Percentiles rank a stretch among this genome's conserved stretches.
These are phyloP conservation scores for Fusarium virguliforme DNA, from an alignment of 2,329 filamentous ascomycete genomes.

Conservation along the genomic window DNA sequence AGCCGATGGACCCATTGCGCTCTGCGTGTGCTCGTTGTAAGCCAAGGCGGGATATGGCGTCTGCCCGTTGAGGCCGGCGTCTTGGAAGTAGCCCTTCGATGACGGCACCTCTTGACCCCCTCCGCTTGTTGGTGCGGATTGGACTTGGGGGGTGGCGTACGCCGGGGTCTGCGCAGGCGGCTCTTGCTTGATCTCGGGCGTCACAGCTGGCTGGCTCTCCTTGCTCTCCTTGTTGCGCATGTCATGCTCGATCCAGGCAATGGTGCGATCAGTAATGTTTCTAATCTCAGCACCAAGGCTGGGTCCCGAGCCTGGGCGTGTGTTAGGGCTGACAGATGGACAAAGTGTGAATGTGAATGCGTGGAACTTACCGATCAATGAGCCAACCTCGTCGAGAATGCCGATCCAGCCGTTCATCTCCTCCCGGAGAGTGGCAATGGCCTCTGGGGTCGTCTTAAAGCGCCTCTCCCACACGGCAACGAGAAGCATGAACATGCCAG, in stretches of 20 bases:
- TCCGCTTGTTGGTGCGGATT: slow-evolving; percentile 30
- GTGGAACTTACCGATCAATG: slow-evolving; percentile 73
- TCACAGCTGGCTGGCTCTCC: slow-evolving; percentile 31
- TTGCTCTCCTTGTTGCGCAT: slow-evolving; percentile 58
- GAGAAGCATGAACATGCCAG: slow-evolving; percentile 80
- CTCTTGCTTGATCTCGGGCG: slow-evolving; percentile 59
- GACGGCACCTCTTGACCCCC: slow-evolving; percentile 42
- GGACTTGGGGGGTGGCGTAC: slow-evolving; percentile 37
- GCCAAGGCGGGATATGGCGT: slow-evolving; percentile 53
- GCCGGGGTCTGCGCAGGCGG: slow-evolving; percentile 46
- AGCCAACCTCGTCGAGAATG: slow-evolving; percentile 77
- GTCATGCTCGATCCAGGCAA: slow-evolving; percentile 68
- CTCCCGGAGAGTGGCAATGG: slow-evolving; percentile 72
- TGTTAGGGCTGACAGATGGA: slow-evolving; percentile 36
- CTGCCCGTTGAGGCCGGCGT: slow-evolving; percentile 48
- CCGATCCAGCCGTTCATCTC: slow-evolving; percentile 81
- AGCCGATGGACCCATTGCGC: slow-evolving; percentile 39
- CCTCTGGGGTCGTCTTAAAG: slow-evolving; percentile 70
- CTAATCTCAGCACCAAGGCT: slow-evolving; percentile 63
- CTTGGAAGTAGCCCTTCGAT: slow-evolving; percentile 54
- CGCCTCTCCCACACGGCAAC: slow-evolving; percentile 79
- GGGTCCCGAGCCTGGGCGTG: slow-evolving; percentile 60
- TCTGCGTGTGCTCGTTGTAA: slow-evolving; percentile 52
- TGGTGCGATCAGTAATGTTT: slow-evolving; percentile 67
- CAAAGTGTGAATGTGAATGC: background rate